These are phyloP conservation scores for Heteromeles arbutifolia DNA, from an alignment of 306 rosid genomes.

Conservation along the genomic window DNA sequence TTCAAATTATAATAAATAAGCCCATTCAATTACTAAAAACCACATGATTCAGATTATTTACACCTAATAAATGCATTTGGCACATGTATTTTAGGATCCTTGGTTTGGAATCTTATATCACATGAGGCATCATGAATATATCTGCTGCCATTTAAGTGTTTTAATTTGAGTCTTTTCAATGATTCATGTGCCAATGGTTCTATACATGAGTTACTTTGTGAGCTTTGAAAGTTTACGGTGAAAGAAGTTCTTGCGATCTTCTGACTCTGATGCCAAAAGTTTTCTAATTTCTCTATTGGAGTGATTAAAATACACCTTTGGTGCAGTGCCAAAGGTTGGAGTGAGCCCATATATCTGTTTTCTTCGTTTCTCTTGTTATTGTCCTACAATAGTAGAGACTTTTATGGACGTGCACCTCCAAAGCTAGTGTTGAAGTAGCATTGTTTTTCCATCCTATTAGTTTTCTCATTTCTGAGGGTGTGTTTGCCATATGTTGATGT, in stretches of 20 bases:
- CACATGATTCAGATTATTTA: not conserved
- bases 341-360: not conserved
- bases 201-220: not conserved
- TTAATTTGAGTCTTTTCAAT: not conserved
- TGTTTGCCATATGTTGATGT: not conserved
- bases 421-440: not conserved
- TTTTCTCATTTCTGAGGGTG: not conserved
- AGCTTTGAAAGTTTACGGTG: not conserved
- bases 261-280: not conserved
- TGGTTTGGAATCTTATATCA: not conserved
- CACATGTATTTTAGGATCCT: not conserved
- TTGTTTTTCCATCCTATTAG: not conserved
- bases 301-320: no score
- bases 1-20: not conserved
- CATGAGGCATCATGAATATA: not conserved
- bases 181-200: not conserved
- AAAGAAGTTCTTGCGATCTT: not conserved
- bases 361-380: not conserved
- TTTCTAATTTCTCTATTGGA: no score
- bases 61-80: not conserved
- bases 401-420: not conserved
- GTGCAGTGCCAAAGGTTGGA: no score
- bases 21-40: not conserved
- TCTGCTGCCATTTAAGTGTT: not conserved
- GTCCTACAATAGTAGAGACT: not conserved